Conservation (phyloP, 2,329 filamentous ascomycete species). For the Aspergillus clavatus region DNA sequence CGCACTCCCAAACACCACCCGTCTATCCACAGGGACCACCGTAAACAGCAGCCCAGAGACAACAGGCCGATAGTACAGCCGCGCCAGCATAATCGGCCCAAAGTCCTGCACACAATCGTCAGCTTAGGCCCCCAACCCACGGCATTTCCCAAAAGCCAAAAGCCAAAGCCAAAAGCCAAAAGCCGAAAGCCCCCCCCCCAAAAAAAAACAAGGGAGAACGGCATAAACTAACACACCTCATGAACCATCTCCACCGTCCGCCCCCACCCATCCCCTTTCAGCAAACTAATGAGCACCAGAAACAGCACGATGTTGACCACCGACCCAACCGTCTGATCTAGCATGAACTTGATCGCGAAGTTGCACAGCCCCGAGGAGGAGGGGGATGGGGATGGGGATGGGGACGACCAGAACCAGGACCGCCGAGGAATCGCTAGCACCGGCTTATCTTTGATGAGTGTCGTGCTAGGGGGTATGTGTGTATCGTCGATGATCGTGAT, state of each 20-base stretch:
- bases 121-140: too few species aligned
- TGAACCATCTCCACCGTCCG: constrained; percentile 27
- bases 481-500: background rate
- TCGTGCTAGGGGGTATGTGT: too few species aligned
- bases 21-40: constrained; percentile 64
- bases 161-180: too few species aligned
- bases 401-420: too few species aligned
- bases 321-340: constrained; percentile 55
- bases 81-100: constrained; percentile 60
- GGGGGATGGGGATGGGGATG: too few species aligned
- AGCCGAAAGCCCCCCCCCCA: background rate
- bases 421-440: background rate
- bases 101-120: constrained; percentile 51
- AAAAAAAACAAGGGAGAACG: constrained; percentile 3
- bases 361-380: constrained; percentile 43
- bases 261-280: constrained; percentile 29
- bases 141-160: too few species aligned
- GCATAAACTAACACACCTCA: constrained; percentile 26
- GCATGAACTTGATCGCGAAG: constrained; percentile 50
- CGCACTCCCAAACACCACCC: constrained; percentile 66
- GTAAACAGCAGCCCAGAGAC: constrained; percentile 68
- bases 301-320: constrained; percentile 55
- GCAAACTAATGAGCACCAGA: constrained; percentile 49
- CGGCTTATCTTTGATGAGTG: constrained; percentile 13
- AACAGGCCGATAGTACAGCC: constrained; percentile 67